Evolutionary conservation across 2,329 filamentous ascomycete species (phyloP).

Genomic region (Clonostachys byssicola): DNA sequence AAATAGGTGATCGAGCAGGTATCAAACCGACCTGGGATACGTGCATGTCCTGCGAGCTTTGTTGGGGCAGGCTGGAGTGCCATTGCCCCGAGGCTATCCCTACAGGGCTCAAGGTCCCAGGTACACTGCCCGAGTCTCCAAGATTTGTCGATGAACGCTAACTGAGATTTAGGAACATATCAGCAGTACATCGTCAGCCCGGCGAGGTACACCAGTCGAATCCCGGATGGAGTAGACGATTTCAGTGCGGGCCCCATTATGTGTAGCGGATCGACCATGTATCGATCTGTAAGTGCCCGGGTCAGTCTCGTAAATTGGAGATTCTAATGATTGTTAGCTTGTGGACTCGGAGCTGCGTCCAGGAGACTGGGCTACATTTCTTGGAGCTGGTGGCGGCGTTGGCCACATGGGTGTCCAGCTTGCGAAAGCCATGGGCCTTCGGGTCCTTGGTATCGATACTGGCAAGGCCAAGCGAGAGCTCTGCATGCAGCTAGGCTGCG

Average conservation of each 20-base stretch:
- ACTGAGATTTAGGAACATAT: not conserved
- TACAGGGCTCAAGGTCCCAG: not conserved
- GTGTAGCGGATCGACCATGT: not conserved
- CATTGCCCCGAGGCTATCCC: not conserved
- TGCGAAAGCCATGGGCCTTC: constrained; percentile 57
- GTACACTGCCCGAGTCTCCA: not conserved
- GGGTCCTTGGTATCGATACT: constrained; percentile 14
- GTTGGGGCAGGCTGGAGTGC: not conserved
- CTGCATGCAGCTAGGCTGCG: not conserved
- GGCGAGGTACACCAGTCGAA: not conserved
- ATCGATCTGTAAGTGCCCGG: not conserved
- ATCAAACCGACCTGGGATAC: not conserved
- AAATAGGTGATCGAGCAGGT: not conserved
- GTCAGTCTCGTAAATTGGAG: not conserved
- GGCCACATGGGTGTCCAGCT: constrained; percentile 53
- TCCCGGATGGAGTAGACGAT: not conserved
- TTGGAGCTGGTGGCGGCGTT: constrained; percentile 25
- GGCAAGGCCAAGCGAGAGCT: not conserved
- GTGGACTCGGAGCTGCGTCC: not conserved
- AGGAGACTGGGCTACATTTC: not conserved
- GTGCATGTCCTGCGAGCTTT: not conserved
- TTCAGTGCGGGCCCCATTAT: not conserved
- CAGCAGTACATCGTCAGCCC: not conserved
- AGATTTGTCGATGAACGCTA: not conserved
- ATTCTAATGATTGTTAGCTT: not conserved